These are phyloP conservation scores for Carex arenaria DNA, from an alignment of 202 grass and related monocot genomes.

Conservation along the genomic window DNA sequence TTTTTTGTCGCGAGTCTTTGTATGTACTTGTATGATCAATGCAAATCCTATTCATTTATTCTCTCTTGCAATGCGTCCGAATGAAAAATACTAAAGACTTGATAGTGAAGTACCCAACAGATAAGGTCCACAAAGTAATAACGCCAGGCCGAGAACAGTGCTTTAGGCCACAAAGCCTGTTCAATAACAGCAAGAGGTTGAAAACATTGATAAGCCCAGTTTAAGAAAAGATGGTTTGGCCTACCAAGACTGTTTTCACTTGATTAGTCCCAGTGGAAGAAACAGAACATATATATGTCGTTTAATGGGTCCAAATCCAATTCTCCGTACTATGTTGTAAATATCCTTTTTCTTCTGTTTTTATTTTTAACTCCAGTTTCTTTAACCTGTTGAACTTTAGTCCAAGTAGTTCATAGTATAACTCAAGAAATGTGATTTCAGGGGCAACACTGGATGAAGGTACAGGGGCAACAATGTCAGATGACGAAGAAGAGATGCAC, in stretches of 20 bases:
- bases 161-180: not conserved
- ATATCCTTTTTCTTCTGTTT: not conserved
- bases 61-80: not conserved
- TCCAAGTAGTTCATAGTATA: not conserved
- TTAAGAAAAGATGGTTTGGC: not conserved
- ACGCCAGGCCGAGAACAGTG: conserved; percentile 14
- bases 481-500: conserved; percentile 80
- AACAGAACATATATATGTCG: not conserved
- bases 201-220: not conserved
- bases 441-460: conserved; percentile 78
- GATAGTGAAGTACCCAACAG: not conserved
- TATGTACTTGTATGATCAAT: not conserved
- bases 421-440: conserved; percentile 19
- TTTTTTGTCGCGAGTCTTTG: not conserved
- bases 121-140: not conserved
- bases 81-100: conserved; percentile 5
- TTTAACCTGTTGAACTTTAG: not conserved
- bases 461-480: conserved; percentile 84
- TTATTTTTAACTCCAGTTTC: not conserved
- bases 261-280: not conserved
- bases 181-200: not conserved
- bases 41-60: not conserved
- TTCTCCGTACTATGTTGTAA: not conserved
- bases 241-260: not conserved
- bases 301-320: not conserved